Evolutionary conservation across 2,329 filamentous ascomycete genomes (phyloP).

Genomic region (Stylonectria norvegica): DNA sequence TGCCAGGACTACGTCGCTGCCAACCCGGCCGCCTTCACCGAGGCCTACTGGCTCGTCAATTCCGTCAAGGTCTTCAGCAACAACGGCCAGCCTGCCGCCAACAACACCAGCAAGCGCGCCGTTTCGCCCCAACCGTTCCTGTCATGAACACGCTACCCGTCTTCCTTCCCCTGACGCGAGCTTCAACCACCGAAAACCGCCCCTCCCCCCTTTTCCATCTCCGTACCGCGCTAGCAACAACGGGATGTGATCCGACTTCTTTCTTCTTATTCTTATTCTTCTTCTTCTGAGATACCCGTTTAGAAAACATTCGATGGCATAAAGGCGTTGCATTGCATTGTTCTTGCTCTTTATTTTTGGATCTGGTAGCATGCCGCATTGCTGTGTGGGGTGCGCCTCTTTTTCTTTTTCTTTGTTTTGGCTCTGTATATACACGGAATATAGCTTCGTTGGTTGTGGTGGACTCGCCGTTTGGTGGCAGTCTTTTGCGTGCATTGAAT

Average conservation of each 20-base stretch:
- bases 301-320: neutral
- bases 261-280: slow-evolving; percentile 1
- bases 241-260: neutral
- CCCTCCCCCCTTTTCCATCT: no score
- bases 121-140: slow-evolving; percentile 16
- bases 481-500: no score
- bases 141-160: slow-evolving; percentile 12
- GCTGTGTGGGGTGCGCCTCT: no score
- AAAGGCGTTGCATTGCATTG: neutral
- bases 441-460: no score
- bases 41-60: slow-evolving; percentile 77
- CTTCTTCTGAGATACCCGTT: slow-evolving; percentile 4
- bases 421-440: no score
- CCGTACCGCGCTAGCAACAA: no score
- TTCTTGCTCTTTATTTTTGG: slow-evolving; percentile 1
- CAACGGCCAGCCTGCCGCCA: slow-evolving; percentile 8
- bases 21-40: slow-evolving; percentile 66
- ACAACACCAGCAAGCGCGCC: slow-evolving; percentile 14
- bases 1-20: slow-evolving; percentile 70
- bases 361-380: no score
- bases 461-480: no score
- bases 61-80: slow-evolving; percentile 59
- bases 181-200: no score
- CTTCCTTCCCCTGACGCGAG: slow-evolving; percentile 5
- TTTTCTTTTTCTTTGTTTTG: no score